These are phyloP conservation scores for Candida suzukii DNA, from an alignment of 805 yeast genomes.

Conservation along the genomic window DNA sequence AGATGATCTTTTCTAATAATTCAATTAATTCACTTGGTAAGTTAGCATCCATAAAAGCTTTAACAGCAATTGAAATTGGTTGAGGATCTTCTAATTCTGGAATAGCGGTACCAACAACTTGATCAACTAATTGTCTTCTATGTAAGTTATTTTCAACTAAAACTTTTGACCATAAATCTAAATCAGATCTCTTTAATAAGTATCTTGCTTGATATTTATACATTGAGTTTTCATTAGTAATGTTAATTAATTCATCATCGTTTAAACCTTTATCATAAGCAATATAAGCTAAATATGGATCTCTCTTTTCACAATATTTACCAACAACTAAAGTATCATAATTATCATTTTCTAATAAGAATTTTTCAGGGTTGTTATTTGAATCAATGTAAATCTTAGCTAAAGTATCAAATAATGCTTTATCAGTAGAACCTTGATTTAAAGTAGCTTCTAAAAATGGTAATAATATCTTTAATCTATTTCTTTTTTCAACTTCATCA, in stretches of 20 bases:
- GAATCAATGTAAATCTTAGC: slow-evolving; percentile 98
- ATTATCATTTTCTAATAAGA: slow-evolving; percentile 81
- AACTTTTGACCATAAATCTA: slow-evolving; percentile 74
- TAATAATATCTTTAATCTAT: slow-evolving; percentile 80
- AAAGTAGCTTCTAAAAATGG: slow-evolving; percentile 91
- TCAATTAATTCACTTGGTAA: slow-evolving; percentile 90
- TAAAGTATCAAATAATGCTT: slow-evolving; percentile 87
- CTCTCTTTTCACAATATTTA: slow-evolving; percentile 97
- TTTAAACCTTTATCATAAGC: slow-evolving; percentile 94
- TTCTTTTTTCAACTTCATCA: slow-evolving; percentile 93
- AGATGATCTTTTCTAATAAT: slow-evolving; percentile 87
- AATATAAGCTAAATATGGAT: slow-evolving; percentile 95
- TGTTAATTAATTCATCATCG: slow-evolving; percentile 80
- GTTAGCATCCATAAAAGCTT: slow-evolving; percentile 93
- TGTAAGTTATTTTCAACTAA: slow-evolving; percentile 70
- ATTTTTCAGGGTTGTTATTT: slow-evolving; percentile 95
- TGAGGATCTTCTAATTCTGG: slow-evolving; percentile 92
- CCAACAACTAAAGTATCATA: slow-evolving; percentile 96
- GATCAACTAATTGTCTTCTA: slow-evolving; percentile 88
- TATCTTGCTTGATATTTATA: slow-evolving; percentile 99
- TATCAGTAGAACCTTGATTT: slow-evolving; percentile 74
- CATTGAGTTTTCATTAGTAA: slow-evolving; percentile 97
- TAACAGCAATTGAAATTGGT: slow-evolving; percentile 88
- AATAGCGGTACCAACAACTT: slow-evolving; percentile 91
- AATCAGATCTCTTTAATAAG: slow-evolving; percentile 81